These are phyloP conservation scores for Perkinsus olseni DNA, from an alignment of 169 alveolate species.

Conservation along the genomic window DNA sequence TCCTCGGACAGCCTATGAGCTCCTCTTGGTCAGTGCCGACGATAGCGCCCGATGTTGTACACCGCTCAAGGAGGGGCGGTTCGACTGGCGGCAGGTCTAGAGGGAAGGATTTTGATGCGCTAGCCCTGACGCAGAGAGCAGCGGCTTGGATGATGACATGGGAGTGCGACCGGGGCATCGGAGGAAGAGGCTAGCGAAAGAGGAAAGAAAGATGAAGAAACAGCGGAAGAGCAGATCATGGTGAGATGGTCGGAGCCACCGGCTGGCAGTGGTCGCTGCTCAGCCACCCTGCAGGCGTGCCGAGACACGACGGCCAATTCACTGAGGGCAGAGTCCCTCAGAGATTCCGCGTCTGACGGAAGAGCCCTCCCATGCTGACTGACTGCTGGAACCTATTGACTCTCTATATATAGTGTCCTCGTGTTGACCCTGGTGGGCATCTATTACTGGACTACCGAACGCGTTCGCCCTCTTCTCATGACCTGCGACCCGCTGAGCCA, in stretches of 20 bases:
- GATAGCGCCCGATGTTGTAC: not conserved
- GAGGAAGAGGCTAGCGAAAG: not conserved
- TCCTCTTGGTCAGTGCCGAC: not conserved
- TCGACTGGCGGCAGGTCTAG: not conserved
- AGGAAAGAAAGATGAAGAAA: not conserved
- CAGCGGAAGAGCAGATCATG: not conserved
- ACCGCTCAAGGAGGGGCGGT: not conserved
- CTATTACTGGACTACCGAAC: too few species aligned
- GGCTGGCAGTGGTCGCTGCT: not conserved
- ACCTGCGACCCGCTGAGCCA: too few species aligned
- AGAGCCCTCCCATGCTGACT: too few species aligned
- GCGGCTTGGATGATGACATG: not conserved
- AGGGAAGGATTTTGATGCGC: not conserved
- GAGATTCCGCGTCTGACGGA: not conserved
- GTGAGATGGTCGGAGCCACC: not conserved
- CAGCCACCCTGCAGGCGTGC: not conserved
- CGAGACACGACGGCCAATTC: not conserved
- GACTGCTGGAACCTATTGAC: too few species aligned
- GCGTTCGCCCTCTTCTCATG: too few species aligned
- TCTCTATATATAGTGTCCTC: too few species aligned
- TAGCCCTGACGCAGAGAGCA: not conserved
- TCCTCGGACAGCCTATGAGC: too few species aligned
- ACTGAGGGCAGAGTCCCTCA: not conserved
- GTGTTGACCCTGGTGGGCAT: too few species aligned
- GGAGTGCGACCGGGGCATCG: not conserved